Percentiles rank a stretch among this genome's conserved stretches.
phyloP scores from a whole-genome alignment of 768 basidiomycete species.

The Tephrocybe sp. region DNA sequence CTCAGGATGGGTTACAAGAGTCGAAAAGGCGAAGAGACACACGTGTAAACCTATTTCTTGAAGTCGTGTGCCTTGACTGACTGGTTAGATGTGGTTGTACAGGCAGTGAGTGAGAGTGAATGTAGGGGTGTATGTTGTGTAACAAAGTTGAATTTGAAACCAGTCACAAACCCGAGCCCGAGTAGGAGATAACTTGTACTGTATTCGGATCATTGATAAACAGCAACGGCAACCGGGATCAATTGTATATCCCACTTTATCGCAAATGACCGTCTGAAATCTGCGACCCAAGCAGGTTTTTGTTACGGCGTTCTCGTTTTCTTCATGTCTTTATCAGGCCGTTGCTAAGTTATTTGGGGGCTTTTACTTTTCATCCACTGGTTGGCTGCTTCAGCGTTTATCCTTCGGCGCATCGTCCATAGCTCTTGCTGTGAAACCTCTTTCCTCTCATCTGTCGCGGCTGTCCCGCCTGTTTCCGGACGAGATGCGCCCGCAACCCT shows the following conservation, averaged over 20 bases:
- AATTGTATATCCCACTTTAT: background rate
- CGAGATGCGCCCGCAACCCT: conserved; percentile 4
- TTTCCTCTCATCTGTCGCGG: background rate
- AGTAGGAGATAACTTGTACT: no score
- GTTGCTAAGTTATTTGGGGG: background rate
- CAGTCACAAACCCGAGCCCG: no score
- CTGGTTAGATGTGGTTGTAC: no score
- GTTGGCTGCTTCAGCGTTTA: conserved; percentile 4
- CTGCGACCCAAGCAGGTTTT: no score
- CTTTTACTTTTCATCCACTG: conserved; percentile 5
- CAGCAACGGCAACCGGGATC: background rate
- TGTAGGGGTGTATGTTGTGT: no score
- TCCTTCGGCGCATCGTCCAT: background rate
- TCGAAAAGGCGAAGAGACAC: background rate
- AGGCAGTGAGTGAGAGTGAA: no score
- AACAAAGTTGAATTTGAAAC: no score
- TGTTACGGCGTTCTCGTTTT: background rate
- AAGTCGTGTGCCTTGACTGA: background rate
- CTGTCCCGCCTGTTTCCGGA: background rate
- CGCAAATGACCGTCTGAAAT: no score
- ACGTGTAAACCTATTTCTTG: background rate
- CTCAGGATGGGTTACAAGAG: conserved; percentile 15
- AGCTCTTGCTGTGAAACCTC: no score
- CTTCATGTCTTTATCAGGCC: conserved; percentile 4
- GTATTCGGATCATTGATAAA: no score